phyloP scores from a whole-genome alignment of 1,284 basidiomycete species.

The Sanghuangporus sanghuang region DNA sequence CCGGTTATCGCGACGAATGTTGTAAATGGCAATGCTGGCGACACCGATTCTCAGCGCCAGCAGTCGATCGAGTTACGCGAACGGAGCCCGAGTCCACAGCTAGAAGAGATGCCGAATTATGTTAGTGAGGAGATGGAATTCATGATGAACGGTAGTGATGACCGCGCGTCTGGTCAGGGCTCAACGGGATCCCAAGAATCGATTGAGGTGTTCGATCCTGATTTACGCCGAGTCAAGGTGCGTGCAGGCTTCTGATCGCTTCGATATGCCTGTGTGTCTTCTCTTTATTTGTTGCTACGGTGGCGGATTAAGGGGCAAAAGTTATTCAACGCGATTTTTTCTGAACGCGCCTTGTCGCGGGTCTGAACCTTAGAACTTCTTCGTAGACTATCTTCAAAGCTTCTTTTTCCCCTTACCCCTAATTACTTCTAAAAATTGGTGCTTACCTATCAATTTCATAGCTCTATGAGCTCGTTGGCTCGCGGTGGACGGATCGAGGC shows the following conservation, averaged over 20 bases:
- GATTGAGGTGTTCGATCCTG: slow-evolving; percentile 24
- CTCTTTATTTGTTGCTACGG: not conserved
- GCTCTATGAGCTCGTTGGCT: slow-evolving; percentile 89
- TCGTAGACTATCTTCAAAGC: not conserved
- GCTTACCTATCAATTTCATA: slow-evolving; percentile 30
- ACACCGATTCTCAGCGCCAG: not conserved
- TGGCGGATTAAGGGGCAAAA: not conserved
- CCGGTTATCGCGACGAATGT: not conserved
- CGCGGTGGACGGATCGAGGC: slow-evolving; percentile 89
- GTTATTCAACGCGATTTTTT: not conserved
- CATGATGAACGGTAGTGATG: slow-evolving; percentile 9
- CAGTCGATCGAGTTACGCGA: slow-evolving; percentile 1
- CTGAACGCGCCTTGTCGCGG: not conserved
- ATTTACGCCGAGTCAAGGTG: slow-evolving; percentile 29
- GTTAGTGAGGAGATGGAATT: slow-evolving; percentile 3
- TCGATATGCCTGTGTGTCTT: not conserved
- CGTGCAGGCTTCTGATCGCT: slow-evolving; percentile 3
- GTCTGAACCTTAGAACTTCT: not conserved
- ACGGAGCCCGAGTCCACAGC: slow-evolving; percentile 14
- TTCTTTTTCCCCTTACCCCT: not conserved
- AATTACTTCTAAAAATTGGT: not conserved
- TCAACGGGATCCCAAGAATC: slow-evolving; percentile 15
- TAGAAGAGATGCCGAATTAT: slow-evolving; percentile 12
- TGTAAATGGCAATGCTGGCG: not conserved
- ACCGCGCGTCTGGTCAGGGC: not conserved